Percentiles rank a stretch among this genome's conserved stretches.
Conservation (phyloP, 2,329 filamentous ascomycete species). For the Ramularia endophylla region DNA sequence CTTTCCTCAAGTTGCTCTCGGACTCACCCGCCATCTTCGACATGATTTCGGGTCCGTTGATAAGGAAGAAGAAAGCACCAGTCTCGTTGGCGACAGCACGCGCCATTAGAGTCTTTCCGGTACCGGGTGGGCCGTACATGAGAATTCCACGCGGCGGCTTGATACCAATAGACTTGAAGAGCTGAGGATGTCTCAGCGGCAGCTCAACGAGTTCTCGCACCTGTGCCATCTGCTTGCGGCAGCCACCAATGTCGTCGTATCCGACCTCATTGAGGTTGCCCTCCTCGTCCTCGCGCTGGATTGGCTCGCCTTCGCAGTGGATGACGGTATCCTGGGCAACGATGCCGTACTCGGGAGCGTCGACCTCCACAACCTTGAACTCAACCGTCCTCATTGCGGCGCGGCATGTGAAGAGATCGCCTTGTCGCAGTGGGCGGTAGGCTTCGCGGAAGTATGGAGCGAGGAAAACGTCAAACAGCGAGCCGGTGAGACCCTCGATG, state of each 20-base stretch:
- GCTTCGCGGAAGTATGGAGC: slow-evolving; percentile 99
- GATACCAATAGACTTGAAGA: slow-evolving; percentile 99
- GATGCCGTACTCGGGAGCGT: slow-evolving; percentile 97
- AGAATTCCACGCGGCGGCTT: slow-evolving; percentile 98
- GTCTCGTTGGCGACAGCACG: slow-evolving; percentile 98
- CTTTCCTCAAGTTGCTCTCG: slow-evolving; percentile 95
- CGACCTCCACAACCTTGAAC: slow-evolving; percentile 99
- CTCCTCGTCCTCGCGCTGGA: slow-evolving; percentile 98
- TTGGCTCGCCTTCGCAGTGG: slow-evolving; percentile 94
- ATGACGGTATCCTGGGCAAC: slow-evolving; percentile 98
- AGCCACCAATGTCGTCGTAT: slow-evolving; percentile 98
- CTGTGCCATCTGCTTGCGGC: slow-evolving; percentile 99
- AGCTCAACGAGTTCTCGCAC: slow-evolving; percentile 98
- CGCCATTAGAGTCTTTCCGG: slow-evolving; percentile 99
- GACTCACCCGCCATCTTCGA: slow-evolving; percentile 99
- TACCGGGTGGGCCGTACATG: slow-evolving; percentile 90
- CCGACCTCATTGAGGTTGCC: slow-evolving; percentile 99
- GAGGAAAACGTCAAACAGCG: slow-evolving; percentile 97
- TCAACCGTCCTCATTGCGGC: slow-evolving; percentile 99
- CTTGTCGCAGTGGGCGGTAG: slow-evolving; percentile 94
- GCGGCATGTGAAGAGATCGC: slow-evolving; percentile 93
- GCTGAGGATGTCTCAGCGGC: slow-evolving; percentile 90
- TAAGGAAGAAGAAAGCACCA: slow-evolving; percentile 98
- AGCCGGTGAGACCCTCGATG: slow-evolving; percentile 94
- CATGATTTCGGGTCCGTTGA: slow-evolving; percentile 99